These are phyloP conservation scores for California macrophylla DNA, from an alignment of 441 rosid species.

Conservation along the genomic window DNA sequence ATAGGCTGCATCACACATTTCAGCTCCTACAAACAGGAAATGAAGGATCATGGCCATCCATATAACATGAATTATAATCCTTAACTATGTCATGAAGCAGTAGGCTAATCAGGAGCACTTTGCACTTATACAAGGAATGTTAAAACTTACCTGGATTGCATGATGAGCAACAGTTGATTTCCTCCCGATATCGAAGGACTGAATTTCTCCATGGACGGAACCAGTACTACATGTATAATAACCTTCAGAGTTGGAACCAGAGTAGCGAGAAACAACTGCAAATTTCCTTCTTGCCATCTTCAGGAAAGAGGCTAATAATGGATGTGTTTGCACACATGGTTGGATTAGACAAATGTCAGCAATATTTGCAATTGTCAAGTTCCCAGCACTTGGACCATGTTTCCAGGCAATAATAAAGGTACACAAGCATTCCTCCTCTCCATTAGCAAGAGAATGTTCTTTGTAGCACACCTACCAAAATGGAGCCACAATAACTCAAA, in stretches of 20 bases:
- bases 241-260: background rate
- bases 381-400: constrained; percentile 35
- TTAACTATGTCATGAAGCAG: background rate
- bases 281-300: constrained; percentile 19
- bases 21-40: constrained; percentile 19
- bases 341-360: constrained; percentile 34
- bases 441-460: constrained; percentile 26
- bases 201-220: background rate
- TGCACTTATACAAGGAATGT: background rate
- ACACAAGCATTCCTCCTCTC: constrained; percentile 38
- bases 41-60: background rate
- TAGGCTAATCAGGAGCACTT: background rate
- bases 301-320: constrained; percentile 20
- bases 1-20: constrained; percentile 11
- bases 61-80: background rate
- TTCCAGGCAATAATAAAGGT: constrained; percentile 30
- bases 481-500: background rate
- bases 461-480: constrained; percentile 22
- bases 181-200: constrained; percentile 3
- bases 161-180: background rate
- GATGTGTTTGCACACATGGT: constrained; percentile 11
- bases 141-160: constrained; percentile 15
- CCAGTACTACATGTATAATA: background rate
- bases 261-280: background rate
- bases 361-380: constrained; percentile 21